A percentile compares a stretch with the other conserved stretches of the same genome.
These are phyloP conservation scores for Avena sativa DNA, from an alignment of 176 grass and related monocot genomes.

Conservation along the genomic window DNA sequence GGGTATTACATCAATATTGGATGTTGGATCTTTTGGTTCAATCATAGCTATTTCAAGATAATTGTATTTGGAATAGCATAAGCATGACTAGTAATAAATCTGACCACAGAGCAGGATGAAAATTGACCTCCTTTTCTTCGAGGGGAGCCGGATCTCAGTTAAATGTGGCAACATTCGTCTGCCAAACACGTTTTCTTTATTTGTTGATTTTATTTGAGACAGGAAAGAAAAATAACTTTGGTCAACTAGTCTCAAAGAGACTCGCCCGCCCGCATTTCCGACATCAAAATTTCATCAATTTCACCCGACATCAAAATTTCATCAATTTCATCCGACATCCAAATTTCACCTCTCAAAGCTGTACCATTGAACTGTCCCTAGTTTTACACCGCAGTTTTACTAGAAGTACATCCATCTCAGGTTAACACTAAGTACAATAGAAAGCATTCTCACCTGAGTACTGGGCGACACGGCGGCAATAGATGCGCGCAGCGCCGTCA, in stretches of 20 bases:
- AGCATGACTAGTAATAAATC: constrained; percentile 9
- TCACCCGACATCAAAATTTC: not conserved
- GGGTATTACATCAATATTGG: not conserved
- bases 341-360: not conserved
- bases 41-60: not conserved
- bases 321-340: not conserved
- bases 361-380: not conserved
- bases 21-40: constrained; percentile 4
- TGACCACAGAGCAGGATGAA: not conserved
- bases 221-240: not conserved
- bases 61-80: not conserved
- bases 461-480: constrained; percentile 67
- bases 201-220: not conserved
- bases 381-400: not conserved
- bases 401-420: not conserved
- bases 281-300: constrained; percentile 1
- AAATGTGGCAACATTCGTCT: not conserved
- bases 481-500: constrained; percentile 65
- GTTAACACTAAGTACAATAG: not conserved
- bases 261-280: not conserved
- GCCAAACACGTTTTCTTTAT: not conserved
- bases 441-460: constrained; percentile 49
- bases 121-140: not conserved
- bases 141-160: not conserved
- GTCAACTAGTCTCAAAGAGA: not conserved